These are phyloP conservation scores for Strobilomyces echinocephalus DNA, from an alignment of 768 basidiomycete genomes.

Conservation along the genomic window DNA sequence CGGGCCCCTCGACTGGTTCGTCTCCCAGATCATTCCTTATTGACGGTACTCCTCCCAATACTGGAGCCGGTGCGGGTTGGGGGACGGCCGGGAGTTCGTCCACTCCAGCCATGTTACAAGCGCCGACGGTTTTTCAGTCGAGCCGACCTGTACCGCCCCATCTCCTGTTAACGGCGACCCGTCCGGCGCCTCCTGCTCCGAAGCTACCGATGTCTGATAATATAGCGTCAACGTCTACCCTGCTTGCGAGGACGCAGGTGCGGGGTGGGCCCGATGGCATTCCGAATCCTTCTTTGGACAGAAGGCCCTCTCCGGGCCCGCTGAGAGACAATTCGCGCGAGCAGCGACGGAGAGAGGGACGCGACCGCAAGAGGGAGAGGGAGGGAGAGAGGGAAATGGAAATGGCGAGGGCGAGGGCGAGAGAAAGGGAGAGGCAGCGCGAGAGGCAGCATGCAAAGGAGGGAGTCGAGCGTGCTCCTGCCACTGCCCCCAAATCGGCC, in stretches of 20 bases:
- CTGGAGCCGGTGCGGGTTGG: constrained; percentile 65
- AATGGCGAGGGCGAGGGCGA: too few relatives aligned
- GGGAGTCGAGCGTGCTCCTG: constrained; percentile 33
- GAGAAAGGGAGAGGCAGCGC: constrained; percentile 21
- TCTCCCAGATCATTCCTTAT: constrained; percentile 36
- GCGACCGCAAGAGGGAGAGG: constrained; percentile 29
- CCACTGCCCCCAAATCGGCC: constrained; percentile 35
- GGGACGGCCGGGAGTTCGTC: constrained; percentile 23
- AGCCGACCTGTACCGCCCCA: constrained; percentile 66
- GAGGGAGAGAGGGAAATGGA: constrained; percentile 23
- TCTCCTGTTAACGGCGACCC: constrained; percentile 54
- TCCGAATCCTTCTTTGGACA: constrained; percentile 30
- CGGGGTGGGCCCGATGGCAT: constrained; percentile 42
- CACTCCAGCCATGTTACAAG: constrained; percentile 23
- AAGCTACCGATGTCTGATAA: constrained; percentile 40
- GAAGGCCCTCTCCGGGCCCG: constrained; percentile 39
- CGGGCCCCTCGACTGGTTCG: constrained; percentile 14
- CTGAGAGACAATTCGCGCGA: constrained; percentile 35
- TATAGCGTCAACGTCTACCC: constrained; percentile 59
- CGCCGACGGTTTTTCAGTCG: constrained; percentile 43
- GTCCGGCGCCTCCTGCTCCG: constrained; percentile 51
- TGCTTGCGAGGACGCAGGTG: constrained; percentile 59
- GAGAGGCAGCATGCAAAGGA: constrained; percentile 27
- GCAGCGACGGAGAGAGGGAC: constrained; percentile 36
- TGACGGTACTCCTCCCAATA: constrained; percentile 56